phyloP scores from a whole-genome alignment of 129 eudicot species.

The Saposhnikovia divaricata region DNA sequence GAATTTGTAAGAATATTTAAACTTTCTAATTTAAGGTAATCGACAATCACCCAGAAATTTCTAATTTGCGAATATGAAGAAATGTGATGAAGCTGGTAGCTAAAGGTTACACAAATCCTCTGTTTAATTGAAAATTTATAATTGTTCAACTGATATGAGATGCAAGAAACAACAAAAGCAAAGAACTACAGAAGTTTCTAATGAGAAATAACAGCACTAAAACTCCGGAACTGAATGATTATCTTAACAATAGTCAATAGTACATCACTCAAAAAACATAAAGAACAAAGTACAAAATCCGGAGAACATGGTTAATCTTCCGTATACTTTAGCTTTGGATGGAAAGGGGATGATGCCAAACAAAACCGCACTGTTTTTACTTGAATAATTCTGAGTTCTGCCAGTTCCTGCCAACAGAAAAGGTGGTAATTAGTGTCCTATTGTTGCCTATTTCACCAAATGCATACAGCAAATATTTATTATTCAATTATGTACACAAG shows the following conservation, averaged over 20 bases:
- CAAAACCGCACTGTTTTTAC: conserved; percentile 20
- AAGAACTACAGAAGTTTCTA: neutral
- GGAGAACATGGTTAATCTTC: conserved; percentile 6
- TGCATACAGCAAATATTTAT: neutral
- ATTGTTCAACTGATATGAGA: neutral
- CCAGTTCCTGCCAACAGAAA: conserved; percentile 67
- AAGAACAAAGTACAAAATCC: neutral
- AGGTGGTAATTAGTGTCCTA: neutral
- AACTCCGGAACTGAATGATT: neutral
- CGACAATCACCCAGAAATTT: no score
- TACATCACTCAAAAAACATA: neutral
- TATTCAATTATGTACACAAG: neutral
- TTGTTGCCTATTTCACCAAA: neutral
- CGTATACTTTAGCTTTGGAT: neutral
- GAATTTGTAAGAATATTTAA: no score
- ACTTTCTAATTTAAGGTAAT: no score
- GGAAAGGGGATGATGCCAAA: neutral
- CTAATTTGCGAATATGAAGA: neutral
- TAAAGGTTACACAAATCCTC: neutral
- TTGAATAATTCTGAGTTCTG: conserved; percentile 67
- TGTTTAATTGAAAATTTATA: neutral
- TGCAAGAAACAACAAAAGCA: neutral
- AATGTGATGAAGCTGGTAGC: neutral
- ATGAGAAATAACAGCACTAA: neutral
- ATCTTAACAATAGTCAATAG: conserved; percentile 8